A percentile compares a stretch with the other conserved stretches of the same genome.
Conservation (phyloP, 192 early-diverging fungal genomes). For the Mortierella hygrophila region DNA sequence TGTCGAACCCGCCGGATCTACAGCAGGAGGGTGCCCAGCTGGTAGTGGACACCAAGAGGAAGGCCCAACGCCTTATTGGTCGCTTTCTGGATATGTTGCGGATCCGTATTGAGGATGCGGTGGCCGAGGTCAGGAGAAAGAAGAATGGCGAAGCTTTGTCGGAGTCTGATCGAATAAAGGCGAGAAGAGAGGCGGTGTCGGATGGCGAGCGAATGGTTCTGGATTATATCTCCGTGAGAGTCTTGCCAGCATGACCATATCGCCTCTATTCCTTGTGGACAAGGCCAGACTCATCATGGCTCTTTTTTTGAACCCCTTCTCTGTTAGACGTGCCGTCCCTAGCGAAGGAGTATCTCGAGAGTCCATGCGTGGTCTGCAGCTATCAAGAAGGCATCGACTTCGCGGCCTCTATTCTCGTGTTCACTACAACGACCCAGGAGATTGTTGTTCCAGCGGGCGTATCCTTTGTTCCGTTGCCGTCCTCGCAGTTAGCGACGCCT, state of each 20-base stretch:
- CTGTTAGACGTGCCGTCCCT: slow-evolving; percentile 1
- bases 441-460: slow-evolving; percentile 9
- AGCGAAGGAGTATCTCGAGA: background rate
- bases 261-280: background rate
- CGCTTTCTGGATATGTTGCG: too few relatives aligned
- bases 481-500: background rate
- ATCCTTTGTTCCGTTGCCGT: background rate
- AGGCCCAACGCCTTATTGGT: too few relatives aligned
- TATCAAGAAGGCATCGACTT: background rate
- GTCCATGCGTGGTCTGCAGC: background rate
- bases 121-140: too few relatives aligned
- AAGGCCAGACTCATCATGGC: background rate
- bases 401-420: background rate
- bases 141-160: too few relatives aligned
- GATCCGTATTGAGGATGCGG: too few relatives aligned
- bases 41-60: too few relatives aligned
- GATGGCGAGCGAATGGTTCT: too few relatives aligned
- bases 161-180: too few relatives aligned
- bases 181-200: too few relatives aligned
- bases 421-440: slow-evolving; percentile 2
- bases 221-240: too few relatives aligned
- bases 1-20: too few relatives aligned
- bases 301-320: background rate
- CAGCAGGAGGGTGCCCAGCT: too few relatives aligned
- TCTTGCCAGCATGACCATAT: slow-evolving; percentile 5